Evolutionary conservation across 352 stramenopile species (phyloP).

Genomic region (Globisporangium uncinulatum): DNA sequence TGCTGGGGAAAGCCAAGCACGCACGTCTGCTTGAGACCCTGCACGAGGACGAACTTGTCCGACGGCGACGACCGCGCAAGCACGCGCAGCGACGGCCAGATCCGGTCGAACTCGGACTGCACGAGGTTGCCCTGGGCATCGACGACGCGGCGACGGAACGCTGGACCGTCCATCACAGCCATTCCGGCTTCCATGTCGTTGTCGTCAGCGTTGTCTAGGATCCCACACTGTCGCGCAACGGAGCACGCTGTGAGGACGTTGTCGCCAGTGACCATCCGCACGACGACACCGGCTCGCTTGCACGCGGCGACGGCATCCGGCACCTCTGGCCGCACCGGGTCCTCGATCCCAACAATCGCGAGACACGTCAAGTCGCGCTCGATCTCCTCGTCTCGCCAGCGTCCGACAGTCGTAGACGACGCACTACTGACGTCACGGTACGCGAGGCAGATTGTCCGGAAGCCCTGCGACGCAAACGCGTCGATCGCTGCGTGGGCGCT

Average conservation of each 20-base stretch:
- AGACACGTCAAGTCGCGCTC: conserved; percentile 88
- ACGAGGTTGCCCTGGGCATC: conserved; percentile 66
- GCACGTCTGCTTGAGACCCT: conserved; percentile 24
- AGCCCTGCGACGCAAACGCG: conserved; percentile 77
- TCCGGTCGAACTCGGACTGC: conserved; percentile 88
- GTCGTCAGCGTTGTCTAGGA: conserved; percentile 38
- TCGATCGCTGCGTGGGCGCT: conserved; percentile 20
- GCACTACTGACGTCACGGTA: conserved; percentile 70
- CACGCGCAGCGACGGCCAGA: conserved; percentile 90
- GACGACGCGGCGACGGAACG: conserved; percentile 64
- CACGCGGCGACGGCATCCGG: conserved; percentile 90
- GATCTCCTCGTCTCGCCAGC: conserved; percentile 70
- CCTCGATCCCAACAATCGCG: conserved; percentile 91
- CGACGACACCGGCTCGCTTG: conserved; percentile 93
- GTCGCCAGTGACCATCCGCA: conserved; percentile 99
- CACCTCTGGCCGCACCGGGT: conserved; percentile 92
- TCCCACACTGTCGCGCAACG: conserved; percentile 73
- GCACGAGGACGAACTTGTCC: conserved; percentile 96
- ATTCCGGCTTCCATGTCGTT: conserved; percentile 20
- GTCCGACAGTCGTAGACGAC: conserved; percentile 52
- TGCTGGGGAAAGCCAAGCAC: conserved; percentile 43
- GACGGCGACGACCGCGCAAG: conserved; percentile 92
- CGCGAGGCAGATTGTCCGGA: conserved; percentile 79
- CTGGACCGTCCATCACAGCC: conserved; percentile 53
- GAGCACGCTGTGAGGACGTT: conserved; percentile 92